These are phyloP conservation scores for Fraxinus americana DNA, from an alignment of 257 asterid species.

Conservation along the genomic window DNA sequence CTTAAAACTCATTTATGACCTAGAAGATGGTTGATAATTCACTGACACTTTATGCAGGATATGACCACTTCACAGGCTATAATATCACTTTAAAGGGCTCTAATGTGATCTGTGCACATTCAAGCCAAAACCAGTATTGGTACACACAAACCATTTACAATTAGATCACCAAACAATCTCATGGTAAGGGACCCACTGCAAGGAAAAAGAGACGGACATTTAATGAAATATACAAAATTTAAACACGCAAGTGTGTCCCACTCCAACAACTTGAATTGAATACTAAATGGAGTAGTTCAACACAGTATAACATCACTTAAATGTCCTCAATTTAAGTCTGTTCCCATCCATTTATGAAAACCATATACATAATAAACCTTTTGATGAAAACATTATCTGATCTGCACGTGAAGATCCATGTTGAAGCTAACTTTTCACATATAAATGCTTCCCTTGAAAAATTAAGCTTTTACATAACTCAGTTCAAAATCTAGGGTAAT, in stretches of 20 bases:
- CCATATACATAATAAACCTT: neutral
- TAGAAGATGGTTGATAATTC: neutral
- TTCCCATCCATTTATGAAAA: neutral
- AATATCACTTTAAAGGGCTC: neutral
- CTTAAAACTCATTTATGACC: neutral
- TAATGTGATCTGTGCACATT: no score
- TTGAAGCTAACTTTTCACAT: neutral
- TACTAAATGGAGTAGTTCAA: neutral
- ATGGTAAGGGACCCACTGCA: neutral
- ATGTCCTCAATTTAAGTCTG: neutral
- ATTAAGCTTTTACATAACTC: no score
- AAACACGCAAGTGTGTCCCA: no score
- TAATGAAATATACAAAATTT: neutral
- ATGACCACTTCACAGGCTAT: neutral
- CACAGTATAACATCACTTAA: neutral
- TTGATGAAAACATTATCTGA: neutral
- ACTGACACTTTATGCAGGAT: neutral
- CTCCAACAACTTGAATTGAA: no score
- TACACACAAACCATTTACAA: neutral
- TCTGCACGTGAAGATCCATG: neutral
- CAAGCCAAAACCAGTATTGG: neutral
- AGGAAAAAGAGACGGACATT: neutral
- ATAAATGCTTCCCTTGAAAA: neutral
- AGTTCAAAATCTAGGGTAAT: neutral
- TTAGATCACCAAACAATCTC: neutral